These are phyloP conservation scores for Rhizopogon sp. DNA, from an alignment of 768 basidiomycete genomes.

Conservation along the genomic window DNA sequence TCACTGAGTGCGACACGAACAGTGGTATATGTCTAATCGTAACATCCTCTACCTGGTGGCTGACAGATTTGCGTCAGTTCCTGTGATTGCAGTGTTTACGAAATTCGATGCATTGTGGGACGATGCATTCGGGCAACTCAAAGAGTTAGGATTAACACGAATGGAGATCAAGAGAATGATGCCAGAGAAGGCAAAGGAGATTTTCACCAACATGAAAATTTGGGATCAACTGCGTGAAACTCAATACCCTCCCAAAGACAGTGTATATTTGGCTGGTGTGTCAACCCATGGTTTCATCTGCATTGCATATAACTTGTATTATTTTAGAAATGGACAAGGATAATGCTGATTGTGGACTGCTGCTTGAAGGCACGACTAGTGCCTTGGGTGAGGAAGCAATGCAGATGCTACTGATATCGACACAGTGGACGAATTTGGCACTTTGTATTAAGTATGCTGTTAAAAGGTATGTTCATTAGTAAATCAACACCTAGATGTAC, in stretches of 20 bases:
- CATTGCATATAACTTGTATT: too few relatives aligned
- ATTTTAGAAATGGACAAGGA: conserved; percentile 14
- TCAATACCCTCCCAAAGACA: background rate
- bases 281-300: background rate
- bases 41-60: background rate
- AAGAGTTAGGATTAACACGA: conserved; percentile 6
- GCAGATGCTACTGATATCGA: too few relatives aligned
- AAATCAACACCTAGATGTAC: too few relatives aligned
- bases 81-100: conserved; percentile 33
- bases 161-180: conserved; percentile 7
- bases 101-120: conserved; percentile 28
- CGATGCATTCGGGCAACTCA: conserved; percentile 13
- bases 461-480: too few relatives aligned
- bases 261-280: background rate
- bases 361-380: conserved; percentile 11
- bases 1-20: conserved; percentile 17
- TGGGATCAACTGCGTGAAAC: background rate
- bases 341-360: conserved; percentile 6
- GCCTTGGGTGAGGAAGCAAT: too few relatives aligned
- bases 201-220: background rate
- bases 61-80: conserved; percentile 19
- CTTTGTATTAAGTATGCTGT: too few relatives aligned
- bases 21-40: background rate
- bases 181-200: conserved; percentile 8
- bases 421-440: too few relatives aligned